Evolutionary conservation across 441 rosid genomes (phyloP).

Genomic region (Erodium texanum): DNA sequence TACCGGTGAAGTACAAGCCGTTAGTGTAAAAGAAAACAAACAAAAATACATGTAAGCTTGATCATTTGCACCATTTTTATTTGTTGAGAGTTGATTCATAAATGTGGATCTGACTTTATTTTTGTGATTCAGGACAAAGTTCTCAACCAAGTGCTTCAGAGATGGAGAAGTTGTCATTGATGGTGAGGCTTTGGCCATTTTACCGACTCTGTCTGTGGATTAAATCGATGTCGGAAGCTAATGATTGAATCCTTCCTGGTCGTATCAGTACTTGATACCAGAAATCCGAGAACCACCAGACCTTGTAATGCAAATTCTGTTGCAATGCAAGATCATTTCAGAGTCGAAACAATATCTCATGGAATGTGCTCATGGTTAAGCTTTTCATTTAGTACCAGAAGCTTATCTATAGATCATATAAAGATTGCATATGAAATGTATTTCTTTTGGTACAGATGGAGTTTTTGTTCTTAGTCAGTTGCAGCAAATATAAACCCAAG

Average conservation of each 20-base stretch:
- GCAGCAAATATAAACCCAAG: too few species aligned
- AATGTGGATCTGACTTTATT: not conserved
- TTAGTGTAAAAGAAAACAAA: constrained; percentile 45
- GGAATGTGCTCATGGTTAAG: not conserved
- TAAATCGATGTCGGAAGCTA: constrained; percentile 4
- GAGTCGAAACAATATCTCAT: not conserved
- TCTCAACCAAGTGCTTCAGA: constrained; percentile 70
- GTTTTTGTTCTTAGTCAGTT: too few species aligned
- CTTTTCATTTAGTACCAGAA: not conserved
- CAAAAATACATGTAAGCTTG: constrained; percentile 51
- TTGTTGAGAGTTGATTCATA: not conserved
- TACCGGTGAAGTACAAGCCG: constrained; percentile 44
- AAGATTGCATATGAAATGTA: not conserved
- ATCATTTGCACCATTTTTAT: not conserved
- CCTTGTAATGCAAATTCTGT: too few species aligned
- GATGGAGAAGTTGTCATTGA: constrained; percentile 45
- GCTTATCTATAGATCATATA: not conserved
- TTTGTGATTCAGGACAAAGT: constrained; percentile 46
- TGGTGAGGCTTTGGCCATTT: constrained; percentile 67
- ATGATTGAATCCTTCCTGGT: not conserved
- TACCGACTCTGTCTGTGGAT: constrained; percentile 39
- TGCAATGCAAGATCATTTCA: not conserved
- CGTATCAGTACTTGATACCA: too few species aligned
- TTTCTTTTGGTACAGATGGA: too few species aligned
- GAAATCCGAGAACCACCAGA: not conserved